phyloP scores from a whole-genome alignment of 768 basidiomycete genomes.

The Mycena galopus region DNA sequence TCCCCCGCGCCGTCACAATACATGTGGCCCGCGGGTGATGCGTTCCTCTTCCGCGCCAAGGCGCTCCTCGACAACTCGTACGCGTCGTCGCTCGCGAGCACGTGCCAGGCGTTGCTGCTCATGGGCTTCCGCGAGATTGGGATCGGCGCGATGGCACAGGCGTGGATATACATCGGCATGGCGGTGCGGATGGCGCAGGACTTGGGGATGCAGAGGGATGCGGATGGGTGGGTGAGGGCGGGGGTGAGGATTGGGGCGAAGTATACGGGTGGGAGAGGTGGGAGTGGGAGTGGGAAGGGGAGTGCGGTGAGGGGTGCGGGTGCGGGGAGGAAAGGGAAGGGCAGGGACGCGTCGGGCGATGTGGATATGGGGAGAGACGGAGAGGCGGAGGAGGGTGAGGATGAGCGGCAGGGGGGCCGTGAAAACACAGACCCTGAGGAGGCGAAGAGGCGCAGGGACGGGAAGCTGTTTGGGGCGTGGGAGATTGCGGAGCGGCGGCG shows the following conservation, averaged over 20 bases:
- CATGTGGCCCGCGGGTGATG: conserved; percentile 88
- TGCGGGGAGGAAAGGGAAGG: neutral
- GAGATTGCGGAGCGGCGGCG: conserved; percentile 79
- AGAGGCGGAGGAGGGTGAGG: conserved; percentile 22
- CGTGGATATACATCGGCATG: conserved; percentile 90
- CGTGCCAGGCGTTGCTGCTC: conserved; percentile 83
- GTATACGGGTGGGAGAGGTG: neutral
- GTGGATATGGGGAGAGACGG: neutral
- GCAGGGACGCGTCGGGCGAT: neutral
- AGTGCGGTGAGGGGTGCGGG: neutral
- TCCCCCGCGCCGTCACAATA: conserved; percentile 30
- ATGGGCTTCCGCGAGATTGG: conserved; percentile 90
- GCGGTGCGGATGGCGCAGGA: conserved; percentile 95
- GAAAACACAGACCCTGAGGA: neutral
- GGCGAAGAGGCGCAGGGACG: conserved; percentile 18
- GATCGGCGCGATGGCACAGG: conserved; percentile 89
- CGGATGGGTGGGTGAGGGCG: conserved; percentile 81
- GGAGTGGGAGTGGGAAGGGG: neutral
- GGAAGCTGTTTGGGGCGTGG: conserved; percentile 65
- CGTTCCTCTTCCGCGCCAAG: conserved; percentile 78
- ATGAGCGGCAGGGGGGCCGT: neutral
- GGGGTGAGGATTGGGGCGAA: conserved; percentile 56
- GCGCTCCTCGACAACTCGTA: conserved; percentile 74
- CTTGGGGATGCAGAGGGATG: conserved; percentile 84
- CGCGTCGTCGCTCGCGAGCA: conserved; percentile 78